These are phyloP conservation scores for Globisporangium ultimum DNA, from an alignment of 352 stramenopile genomes.

Conservation along the genomic window DNA sequence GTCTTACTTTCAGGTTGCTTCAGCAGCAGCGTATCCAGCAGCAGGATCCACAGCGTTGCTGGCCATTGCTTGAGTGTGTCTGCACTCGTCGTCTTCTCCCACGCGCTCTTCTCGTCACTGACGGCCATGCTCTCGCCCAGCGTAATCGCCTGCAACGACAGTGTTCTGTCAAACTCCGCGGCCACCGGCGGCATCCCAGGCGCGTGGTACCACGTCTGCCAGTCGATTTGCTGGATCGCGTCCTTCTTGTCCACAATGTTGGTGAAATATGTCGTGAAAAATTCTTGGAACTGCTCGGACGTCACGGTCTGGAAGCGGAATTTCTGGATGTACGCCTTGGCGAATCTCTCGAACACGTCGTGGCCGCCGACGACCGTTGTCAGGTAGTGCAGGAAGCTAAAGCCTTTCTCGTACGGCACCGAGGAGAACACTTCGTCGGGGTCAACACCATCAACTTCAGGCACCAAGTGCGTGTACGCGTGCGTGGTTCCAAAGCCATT, in stretches of 20 bases:
- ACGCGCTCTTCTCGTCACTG: background rate
- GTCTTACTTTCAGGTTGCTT: conserved; percentile 19
- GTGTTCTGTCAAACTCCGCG: conserved; percentile 59
- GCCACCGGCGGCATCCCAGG: conserved; percentile 62
- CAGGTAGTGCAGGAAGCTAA: background rate
- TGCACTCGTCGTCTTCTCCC: background rate
- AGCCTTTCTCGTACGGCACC: background rate
- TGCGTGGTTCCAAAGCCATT: background rate
- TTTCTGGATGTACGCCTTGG: conserved; percentile 74
- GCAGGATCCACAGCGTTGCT: conserved; percentile 38
- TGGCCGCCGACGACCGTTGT: background rate
- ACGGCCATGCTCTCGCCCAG: background rate
- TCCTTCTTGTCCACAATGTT: conserved; percentile 4
- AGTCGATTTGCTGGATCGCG: conserved; percentile 66
- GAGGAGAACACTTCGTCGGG: background rate
- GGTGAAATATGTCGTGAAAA: conserved; percentile 74
- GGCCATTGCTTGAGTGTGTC: conserved; percentile 23
- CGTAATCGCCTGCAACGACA: background rate
- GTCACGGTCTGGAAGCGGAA: conserved; percentile 79
- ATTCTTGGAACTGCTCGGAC: conserved; percentile 44
- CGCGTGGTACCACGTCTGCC: conserved; percentile 78
- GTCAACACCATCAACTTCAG: background rate
- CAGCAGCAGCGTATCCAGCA: conserved; percentile 50
- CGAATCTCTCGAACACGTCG: conserved; percentile 71
- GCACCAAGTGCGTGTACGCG: background rate